Conservation (phyloP, 305 asterid genomes). For the Fraxinus xanthoxyloides region DNA sequence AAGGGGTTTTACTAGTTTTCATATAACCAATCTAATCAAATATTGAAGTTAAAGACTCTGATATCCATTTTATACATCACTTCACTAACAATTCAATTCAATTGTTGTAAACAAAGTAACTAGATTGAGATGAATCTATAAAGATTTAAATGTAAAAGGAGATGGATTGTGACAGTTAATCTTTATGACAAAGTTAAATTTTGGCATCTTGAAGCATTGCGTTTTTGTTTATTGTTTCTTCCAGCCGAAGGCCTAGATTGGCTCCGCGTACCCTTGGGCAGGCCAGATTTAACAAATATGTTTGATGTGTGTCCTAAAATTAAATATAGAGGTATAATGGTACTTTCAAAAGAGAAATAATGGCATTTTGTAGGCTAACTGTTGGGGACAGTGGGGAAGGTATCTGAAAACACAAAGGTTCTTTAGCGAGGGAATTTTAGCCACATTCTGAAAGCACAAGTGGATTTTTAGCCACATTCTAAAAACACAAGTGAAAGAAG, state of each 20-base stretch:
- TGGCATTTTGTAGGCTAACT: background rate
- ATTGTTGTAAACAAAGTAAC: background rate
- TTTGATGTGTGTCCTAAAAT: background rate
- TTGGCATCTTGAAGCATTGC: background rate
- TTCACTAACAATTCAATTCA: background rate
- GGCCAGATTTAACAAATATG: background rate
- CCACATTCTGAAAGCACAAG: background rate
- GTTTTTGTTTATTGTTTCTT: slow-evolving; percentile 15
- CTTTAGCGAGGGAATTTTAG: background rate
- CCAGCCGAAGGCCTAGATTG: background rate
- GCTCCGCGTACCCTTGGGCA: background rate
- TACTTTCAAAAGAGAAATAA: background rate
- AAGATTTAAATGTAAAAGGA: background rate
- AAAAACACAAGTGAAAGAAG: background rate
- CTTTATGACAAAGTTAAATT: background rate
- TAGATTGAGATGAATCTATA: background rate
- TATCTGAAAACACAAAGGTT: background rate
- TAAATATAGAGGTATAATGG: background rate
- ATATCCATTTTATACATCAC: background rate
- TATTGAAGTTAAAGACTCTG: background rate
- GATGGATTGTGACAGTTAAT: background rate
- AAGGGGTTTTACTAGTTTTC: background rate
- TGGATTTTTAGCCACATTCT: background rate
- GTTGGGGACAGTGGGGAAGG: background rate
- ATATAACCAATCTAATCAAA: background rate